These are phyloP conservation scores for Pulveroboletus sp. DNA, from an alignment of 768 basidiomycete genomes.

Conservation along the genomic window DNA sequence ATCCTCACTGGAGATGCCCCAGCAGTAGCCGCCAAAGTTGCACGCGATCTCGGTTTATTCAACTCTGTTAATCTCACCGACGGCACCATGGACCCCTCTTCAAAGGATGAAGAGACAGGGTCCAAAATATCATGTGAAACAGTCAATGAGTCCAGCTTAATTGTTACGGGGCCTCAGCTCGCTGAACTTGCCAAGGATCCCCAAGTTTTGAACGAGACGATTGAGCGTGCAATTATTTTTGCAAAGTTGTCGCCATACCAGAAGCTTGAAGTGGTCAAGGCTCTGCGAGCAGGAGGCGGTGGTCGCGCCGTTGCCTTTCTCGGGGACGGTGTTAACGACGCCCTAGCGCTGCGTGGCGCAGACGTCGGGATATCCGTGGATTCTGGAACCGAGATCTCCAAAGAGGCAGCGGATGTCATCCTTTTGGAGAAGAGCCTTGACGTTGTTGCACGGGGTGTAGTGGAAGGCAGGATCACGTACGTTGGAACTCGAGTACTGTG, in stretches of 20 bases:
- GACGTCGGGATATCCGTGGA: conserved; percentile 34
- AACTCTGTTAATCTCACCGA: conserved; percentile 16
- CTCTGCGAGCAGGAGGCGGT: conserved; percentile 22
- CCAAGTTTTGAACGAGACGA: conserved; percentile 24
- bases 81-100: neutral
- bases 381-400: conserved; percentile 34
- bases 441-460: conserved; percentile 32
- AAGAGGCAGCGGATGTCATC: conserved; percentile 38
- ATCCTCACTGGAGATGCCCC: conserved; percentile 36
- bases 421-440: conserved; percentile 35
- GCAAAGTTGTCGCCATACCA: conserved; percentile 33
- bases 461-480: conserved; percentile 33
- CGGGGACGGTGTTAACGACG: conserved; percentile 32
- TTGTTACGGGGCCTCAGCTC: conserved; percentile 30
- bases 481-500: conserved; percentile 1
- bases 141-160: conserved; percentile 22
- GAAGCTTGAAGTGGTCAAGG: conserved; percentile 33
- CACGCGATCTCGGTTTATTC: conserved; percentile 35
- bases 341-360: conserved; percentile 30
- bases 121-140: neutral
- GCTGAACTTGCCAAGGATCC: conserved; percentile 27
- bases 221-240: conserved; percentile 31
- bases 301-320: conserved; percentile 32
- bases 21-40: conserved; percentile 37
- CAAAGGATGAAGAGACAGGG: conserved; percentile 28